Conservation (phyloP, 306 rosid species). For the Acacia melanoxylon region DNA sequence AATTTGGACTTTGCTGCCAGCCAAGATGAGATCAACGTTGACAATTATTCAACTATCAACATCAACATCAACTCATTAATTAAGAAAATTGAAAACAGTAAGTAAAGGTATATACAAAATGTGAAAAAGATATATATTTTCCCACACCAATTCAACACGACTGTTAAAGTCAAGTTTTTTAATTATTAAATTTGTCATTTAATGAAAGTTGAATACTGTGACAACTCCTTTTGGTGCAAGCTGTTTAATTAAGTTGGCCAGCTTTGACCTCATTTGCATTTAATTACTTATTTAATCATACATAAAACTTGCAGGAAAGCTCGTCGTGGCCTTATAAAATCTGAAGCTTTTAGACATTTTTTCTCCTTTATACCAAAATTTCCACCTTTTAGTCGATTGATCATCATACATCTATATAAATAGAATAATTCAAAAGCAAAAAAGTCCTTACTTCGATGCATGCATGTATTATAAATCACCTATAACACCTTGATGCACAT, state of each 20-base stretch:
- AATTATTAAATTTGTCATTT: not conserved
- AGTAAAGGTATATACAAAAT: not conserved
- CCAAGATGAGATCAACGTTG: slow-evolving; percentile 18
- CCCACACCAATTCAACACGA: slow-evolving; percentile 24
- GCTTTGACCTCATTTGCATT: slow-evolving; percentile 26
- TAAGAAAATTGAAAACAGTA: not conserved
- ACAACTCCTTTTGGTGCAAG: slow-evolving; percentile 18
- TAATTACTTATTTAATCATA: not conserved
- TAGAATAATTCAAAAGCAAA: not conserved
- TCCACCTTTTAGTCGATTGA: not conserved
- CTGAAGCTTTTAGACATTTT: not conserved
- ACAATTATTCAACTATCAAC: slow-evolving; percentile 17
- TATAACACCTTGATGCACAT: not conserved
- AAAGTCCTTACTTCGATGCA: not conserved
- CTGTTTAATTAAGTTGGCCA: slow-evolving; percentile 36
- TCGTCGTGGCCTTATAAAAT: not conserved
- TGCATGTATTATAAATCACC: not conserved
- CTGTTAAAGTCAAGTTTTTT: slow-evolving; percentile 34
- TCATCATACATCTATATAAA: not conserved
- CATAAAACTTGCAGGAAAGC: slow-evolving; percentile 13
- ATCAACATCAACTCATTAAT: slow-evolving; percentile 3
- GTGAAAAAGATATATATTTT: not conserved
- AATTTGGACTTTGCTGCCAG: slow-evolving; percentile 18
- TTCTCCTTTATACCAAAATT: not conserved
- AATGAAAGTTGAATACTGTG: slow-evolving; percentile 13